phyloP scores from a whole-genome alignment of 2,329 filamentous ascomycete species.

The Pseudogymnoascus sp. region DNA sequence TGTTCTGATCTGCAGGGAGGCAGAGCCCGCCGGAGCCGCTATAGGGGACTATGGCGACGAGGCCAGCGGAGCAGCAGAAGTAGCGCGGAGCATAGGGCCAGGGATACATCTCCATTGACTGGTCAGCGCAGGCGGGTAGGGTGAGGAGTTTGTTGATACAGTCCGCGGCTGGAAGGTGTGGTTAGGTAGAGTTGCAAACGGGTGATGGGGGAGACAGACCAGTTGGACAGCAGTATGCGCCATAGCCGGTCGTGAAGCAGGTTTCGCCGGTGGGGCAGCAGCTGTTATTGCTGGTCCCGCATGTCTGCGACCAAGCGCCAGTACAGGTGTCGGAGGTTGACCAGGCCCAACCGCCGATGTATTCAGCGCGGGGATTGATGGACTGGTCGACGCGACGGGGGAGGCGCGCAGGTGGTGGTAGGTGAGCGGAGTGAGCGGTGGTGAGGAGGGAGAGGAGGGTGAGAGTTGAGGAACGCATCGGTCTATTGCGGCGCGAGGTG shows the following conservation, averaged over 20 bases:
- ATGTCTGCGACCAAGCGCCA: not conserved
- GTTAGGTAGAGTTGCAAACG: not conserved
- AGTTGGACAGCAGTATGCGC: not conserved
- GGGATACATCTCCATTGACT: slow-evolving; percentile 8
- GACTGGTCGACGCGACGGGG: not conserved
- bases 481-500: not conserved
- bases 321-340: not conserved
- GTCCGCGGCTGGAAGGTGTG: not conserved
- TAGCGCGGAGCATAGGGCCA: not conserved
- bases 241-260: not conserved
- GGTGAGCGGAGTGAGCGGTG: not conserved
- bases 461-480: not conserved
- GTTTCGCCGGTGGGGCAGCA: not conserved
- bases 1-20: not conserved
- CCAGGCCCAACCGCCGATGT: slow-evolving; percentile 7
- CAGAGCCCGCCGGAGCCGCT: not conserved
- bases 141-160: slow-evolving; percentile 1
- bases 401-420: not conserved
- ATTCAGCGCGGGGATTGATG: slow-evolving; percentile 1
- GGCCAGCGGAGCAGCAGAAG: not conserved
- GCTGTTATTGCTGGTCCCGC: slow-evolving; percentile 3
- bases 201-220: not conserved
- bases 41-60: not conserved
- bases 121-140: not conserved
- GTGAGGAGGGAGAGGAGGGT: not conserved